These are phyloP conservation scores for Logfia minima DNA, from an alignment of 129 eudicot species.

Conservation along the genomic window DNA sequence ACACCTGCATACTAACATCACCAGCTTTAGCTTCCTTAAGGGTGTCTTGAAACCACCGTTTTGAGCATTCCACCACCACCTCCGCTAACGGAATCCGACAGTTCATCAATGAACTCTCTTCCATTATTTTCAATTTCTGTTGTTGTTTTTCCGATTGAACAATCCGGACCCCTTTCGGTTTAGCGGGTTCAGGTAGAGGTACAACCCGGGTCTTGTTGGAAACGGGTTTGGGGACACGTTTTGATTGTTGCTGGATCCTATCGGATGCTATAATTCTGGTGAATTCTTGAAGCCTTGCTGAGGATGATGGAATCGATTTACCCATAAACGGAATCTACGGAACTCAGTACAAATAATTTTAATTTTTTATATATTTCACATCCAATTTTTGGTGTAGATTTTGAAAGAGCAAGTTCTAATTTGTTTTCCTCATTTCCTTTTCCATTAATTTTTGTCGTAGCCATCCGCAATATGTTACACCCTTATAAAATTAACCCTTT, in stretches of 20 bases:
- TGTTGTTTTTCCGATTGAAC: conserved; percentile 33
- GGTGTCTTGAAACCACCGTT: conserved; percentile 69
- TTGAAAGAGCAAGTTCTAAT: background rate
- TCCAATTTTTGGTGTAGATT: background rate
- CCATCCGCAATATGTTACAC: background rate
- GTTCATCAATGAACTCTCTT: conserved; percentile 27
- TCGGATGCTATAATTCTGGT: conserved; percentile 35
- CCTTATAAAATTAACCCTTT: no score
- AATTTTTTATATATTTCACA: no score
- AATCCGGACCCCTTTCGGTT: conserved; percentile 37
- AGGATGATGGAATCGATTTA: conserved; percentile 35
- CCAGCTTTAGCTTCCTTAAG: conserved; percentile 78
- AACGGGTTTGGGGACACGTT: conserved; percentile 33
- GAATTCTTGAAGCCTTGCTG: conserved; percentile 38
- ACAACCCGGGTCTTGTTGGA: conserved; percentile 32
- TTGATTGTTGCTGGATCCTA: conserved; percentile 34
- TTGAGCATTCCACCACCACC: conserved; percentile 69
- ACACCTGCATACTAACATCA: conserved; percentile 70
- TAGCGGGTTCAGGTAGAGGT: conserved; percentile 40
- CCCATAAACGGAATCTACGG: conserved; percentile 26
- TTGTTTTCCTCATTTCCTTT: background rate
- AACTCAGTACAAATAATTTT: background rate
- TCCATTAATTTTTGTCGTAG: background rate
- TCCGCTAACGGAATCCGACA: conserved; percentile 58
- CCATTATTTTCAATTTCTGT: conserved; percentile 24